Percentiles rank a stretch among this genome's conserved stretches.
phyloP scores from a whole-genome alignment of 2,329 filamentous ascomycete genomes.

The Talaromyces sp. region DNA sequence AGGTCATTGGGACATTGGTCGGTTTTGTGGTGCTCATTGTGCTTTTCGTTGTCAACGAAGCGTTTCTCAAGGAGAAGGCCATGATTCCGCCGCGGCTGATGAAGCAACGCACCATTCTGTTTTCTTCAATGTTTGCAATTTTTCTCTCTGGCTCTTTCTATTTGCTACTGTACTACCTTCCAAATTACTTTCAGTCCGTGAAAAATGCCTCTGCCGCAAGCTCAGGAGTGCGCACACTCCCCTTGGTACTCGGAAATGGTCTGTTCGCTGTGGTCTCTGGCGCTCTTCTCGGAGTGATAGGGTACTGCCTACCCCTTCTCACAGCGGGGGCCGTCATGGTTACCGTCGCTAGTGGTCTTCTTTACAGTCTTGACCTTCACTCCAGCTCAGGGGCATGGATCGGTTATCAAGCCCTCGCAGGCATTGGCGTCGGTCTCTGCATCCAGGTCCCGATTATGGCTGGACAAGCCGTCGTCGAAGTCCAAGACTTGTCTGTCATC shows the following conservation, averaged over 20 bases:
- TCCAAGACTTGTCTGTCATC: no score
- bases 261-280: constrained; percentile 1
- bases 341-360: constrained; percentile 2
- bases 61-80: constrained; percentile 53
- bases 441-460: no score
- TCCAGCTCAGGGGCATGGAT: no score
- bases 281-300: neutral
- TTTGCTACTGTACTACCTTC: constrained; percentile 11
- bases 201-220: constrained; percentile 5
- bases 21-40: constrained; percentile 29
- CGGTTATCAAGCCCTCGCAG: no score
- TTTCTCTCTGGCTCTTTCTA: constrained; percentile 8
- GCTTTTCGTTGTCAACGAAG: constrained; percentile 42
- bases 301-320: constrained; percentile 3
- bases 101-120: constrained; percentile 3
- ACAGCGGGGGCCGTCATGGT: neutral
- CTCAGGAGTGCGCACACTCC: constrained; percentile 4
- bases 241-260: neutral
- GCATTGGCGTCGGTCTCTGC: no score
- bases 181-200: constrained; percentile 14
- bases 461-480: no score
- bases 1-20: constrained; percentile 26
- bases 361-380: no score
- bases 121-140: constrained; percentile 3
- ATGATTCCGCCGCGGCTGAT: constrained; percentile 7